phyloP scores from a whole-genome alignment of 2,329 filamentous ascomycete genomes.

The Didymella keratinophila region DNA sequence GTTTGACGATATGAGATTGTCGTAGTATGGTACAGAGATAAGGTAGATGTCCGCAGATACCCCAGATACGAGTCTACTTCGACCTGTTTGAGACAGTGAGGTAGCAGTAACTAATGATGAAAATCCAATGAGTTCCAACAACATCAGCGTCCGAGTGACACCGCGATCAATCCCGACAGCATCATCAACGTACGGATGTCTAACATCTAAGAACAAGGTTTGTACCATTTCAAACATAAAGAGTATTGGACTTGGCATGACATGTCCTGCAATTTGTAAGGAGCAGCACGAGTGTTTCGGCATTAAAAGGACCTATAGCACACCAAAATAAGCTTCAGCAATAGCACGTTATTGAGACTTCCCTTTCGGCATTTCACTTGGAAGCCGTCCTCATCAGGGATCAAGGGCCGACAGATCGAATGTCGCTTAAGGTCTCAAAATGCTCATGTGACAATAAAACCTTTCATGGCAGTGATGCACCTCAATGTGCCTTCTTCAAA shows the following conservation, averaged over 20 bases:
- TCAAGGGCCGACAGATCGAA: too few species aligned
- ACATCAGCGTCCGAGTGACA: not conserved
- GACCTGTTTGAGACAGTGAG: not conserved
- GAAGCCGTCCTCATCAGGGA: too few species aligned
- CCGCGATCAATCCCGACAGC: too few species aligned
- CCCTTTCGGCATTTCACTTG: not conserved
- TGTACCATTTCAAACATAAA: not conserved
- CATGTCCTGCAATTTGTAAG: not conserved
- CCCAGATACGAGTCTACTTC: slow-evolving; percentile 7
- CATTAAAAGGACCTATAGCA: not conserved
- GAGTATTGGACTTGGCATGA: not conserved
- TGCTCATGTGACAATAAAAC: too few species aligned
- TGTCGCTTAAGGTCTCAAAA: too few species aligned
- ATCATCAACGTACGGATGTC: too few species aligned
- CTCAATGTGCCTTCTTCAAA: too few species aligned
- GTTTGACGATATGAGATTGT: slow-evolving; percentile 18
- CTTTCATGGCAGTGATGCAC: too few species aligned
- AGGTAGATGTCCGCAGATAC: slow-evolving; percentile 16
- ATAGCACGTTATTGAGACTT: not conserved
- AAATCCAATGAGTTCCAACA: not conserved
- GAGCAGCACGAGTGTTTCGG: not conserved
- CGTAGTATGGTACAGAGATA: slow-evolving; percentile 10
- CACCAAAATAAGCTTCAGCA: not conserved
- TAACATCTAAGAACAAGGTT: too few species aligned
- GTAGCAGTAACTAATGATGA: slow-evolving; percentile 17